Conservation (phyloP, 2,329 filamentous ascomycete genomes). For the Fusarium torreyae region DNA sequence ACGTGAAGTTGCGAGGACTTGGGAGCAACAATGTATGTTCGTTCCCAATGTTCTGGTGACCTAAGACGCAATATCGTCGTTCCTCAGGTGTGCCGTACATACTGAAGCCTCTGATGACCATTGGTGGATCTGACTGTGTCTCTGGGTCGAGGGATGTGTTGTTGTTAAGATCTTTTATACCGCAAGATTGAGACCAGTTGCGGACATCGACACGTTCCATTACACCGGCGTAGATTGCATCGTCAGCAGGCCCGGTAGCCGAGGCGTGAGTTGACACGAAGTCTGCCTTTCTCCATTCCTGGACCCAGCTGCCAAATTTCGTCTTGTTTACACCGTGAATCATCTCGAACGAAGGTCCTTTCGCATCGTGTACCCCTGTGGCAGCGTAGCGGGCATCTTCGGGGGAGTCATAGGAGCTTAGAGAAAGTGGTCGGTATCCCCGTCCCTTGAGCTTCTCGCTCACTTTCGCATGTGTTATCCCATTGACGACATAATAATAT, state of each 20-base stretch:
- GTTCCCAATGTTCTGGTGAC: constrained; percentile 35
- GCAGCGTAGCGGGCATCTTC: constrained; percentile 30
- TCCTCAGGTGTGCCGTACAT: constrained; percentile 34
- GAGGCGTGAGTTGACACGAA: constrained; percentile 25
- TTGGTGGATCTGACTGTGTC: neutral
- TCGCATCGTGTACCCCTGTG: constrained; percentile 17
- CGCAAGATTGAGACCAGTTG: constrained; percentile 33
- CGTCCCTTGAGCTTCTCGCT: neutral
- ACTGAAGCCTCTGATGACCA: constrained; percentile 27
- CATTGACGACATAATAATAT: constrained; percentile 23
- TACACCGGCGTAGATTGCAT: constrained; percentile 28
- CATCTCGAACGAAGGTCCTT: constrained; percentile 2
- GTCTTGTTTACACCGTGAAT: constrained; percentile 10
- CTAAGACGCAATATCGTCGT: constrained; percentile 36
- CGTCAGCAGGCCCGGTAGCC: constrained; percentile 24
- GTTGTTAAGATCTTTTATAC: constrained; percentile 1
- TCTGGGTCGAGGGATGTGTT: neutral
- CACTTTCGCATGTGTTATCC: constrained; percentile 4
- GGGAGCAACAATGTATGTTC: constrained; percentile 19
- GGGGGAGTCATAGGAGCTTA: constrained; percentile 33
- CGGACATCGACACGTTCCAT: constrained; percentile 18
- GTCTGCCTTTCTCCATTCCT: constrained; percentile 2
- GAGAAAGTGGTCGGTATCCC: constrained; percentile 28
- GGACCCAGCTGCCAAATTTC: constrained; percentile 30
- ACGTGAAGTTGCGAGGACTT: neutral